Base-by-base conservation (phyloP, 148 eudicot genomes). In the Arbutus unedo region DNA sequence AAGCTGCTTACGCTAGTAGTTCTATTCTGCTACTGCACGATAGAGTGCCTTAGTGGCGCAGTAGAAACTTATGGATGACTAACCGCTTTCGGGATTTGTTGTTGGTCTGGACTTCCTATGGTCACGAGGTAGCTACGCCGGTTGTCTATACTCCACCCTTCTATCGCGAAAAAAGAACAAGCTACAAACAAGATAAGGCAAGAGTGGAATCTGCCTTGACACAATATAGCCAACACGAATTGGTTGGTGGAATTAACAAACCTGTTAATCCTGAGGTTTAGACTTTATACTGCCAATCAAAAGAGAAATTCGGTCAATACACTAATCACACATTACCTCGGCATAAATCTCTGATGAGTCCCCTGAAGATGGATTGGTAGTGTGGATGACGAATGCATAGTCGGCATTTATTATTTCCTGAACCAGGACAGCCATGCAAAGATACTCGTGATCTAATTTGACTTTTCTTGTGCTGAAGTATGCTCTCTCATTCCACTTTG, bases 401-500 rank as follows among this genome's bases (percentile, higher is more conserved):
- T 94, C 98, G 31, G 99, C 99, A 82, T 90, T 94, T 89, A 96
- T 85, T 76, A 96, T 92, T 88, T 96, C 99, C 87, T 96, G 98
- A 90, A 96, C 97, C 76, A 96, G 92, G 83, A 96, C 99, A 78
- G 99, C 98, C 99, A 96, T 96, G 89, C 99, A 93, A 82, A 96
- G 99, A 84, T 81, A 90, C 53, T 94, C 94, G 67, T 96, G 99
- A 86, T 96, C 94, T 75, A 96, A 87, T 79, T 96, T 96, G 77
- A 96, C 95, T 87, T 94, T 96, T 76, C 85, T 91, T 78, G 98
- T 96, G 85, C 99, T 96, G 92, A 91, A 94, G 88, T 91, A 96
- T 43, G 99, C 99, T 84, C 99, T 89, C 88, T 96, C 99, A n/a
- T 96, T 96, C 99, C 99, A 96, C 86, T 96, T 96, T 83, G 99